Conservation (phyloP, 495 filamentous ascomycete genomes). For the Halenospora varia region DNA sequence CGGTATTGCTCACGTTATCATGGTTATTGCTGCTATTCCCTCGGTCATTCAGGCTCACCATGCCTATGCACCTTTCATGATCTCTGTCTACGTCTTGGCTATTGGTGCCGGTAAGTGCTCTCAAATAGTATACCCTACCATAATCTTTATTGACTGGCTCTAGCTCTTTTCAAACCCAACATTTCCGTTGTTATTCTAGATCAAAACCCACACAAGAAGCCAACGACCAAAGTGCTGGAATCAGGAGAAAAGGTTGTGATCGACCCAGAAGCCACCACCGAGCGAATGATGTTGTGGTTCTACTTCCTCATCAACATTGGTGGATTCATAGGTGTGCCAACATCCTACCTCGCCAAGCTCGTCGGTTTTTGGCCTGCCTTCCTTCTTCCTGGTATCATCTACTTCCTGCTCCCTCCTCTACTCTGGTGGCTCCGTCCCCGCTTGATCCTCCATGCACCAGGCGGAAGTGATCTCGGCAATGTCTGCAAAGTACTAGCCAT, state of each 20-base stretch:
- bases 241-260: conserved; percentile 59
- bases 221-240: conserved; percentile 38
- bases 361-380: conserved; percentile 74
- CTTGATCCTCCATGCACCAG: too few relatives aligned
- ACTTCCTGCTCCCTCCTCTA: conserved; percentile 48
- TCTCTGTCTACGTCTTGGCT: conserved; percentile 54
- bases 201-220: conserved; percentile 41
- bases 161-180: conserved; percentile 58
- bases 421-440: conserved; percentile 44
- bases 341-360: conserved; percentile 64
- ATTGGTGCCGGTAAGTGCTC: conserved; percentile 58
- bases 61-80: conserved; percentile 51
- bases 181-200: conserved; percentile 56
- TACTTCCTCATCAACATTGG: conserved; percentile 64
- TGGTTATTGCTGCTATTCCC: conserved; percentile 55
- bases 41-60: conserved; percentile 48
- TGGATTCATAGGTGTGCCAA: conserved; percentile 23
- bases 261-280: conserved; percentile 54
- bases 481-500: conserved; percentile 51
- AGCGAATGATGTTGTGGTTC: conserved; percentile 57
- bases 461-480: conserved; percentile 47
- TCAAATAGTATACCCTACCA: neutral
- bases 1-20: conserved; percentile 59
- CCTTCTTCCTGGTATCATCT: conserved; percentile 59
- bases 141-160: neutral